Conservation (phyloP, 305 asterid genomes). For the Coffea humblotiana region DNA sequence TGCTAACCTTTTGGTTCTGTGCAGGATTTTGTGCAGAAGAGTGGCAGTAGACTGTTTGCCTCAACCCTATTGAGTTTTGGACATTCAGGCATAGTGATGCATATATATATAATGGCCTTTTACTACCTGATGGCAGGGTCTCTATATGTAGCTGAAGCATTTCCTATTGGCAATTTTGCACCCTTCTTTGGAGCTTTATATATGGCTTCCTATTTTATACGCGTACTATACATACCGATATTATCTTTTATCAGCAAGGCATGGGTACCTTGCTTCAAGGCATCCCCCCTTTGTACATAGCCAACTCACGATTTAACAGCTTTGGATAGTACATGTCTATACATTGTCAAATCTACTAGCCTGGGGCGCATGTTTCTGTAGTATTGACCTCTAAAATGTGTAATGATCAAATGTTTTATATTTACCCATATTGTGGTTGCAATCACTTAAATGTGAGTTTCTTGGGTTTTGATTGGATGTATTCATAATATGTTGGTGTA, state of each 20-base stretch:
- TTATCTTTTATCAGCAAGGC: slow-evolving; percentile 13
- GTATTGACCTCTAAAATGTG: background rate
- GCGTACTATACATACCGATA: slow-evolving; percentile 22
- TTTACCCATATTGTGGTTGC: background rate
- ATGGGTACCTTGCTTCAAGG: slow-evolving; percentile 23
- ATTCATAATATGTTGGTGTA: background rate
- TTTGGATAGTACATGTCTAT: slow-evolving; percentile 19
- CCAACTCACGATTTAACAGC: slow-evolving; percentile 12
- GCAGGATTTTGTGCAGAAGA: background rate
- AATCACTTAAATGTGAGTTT: background rate
- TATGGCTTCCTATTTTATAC: slow-evolving; percentile 15
- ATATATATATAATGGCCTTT: slow-evolving; percentile 16
- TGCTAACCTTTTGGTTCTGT: background rate
- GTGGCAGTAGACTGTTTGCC: background rate
- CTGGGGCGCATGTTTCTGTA: slow-evolving; percentile 1
- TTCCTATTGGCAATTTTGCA: slow-evolving; percentile 30
- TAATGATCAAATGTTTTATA: background rate
- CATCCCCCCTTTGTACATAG: slow-evolving; percentile 34
- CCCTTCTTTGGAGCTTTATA: slow-evolving; percentile 29
- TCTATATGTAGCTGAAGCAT: slow-evolving; percentile 23
- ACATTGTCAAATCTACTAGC: background rate
- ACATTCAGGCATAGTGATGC: slow-evolving; percentile 19
- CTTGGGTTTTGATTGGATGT: background rate
- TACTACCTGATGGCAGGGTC: slow-evolving; percentile 17
- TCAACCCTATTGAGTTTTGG: slow-evolving; percentile 18